Percentiles rank a stretch among this genome's conserved stretches.
phyloP scores from a whole-genome alignment of 2,329 filamentous ascomycete genomes.

The Zymoseptoria ardabiliae region DNA sequence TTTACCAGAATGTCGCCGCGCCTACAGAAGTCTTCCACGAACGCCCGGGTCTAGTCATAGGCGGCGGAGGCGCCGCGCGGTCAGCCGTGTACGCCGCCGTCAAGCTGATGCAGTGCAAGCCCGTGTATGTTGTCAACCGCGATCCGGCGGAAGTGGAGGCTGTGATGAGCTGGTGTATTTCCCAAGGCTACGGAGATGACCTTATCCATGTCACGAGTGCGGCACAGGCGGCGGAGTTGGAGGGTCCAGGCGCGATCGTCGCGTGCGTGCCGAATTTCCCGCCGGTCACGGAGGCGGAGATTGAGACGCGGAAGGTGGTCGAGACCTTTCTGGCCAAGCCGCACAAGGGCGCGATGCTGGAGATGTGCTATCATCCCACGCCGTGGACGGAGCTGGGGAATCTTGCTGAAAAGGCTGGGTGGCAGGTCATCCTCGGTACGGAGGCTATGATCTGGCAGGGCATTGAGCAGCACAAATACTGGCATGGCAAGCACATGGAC shows the following conservation, averaged over 20 bases:
- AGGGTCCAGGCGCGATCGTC: constrained; percentile 59
- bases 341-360: constrained; percentile 61
- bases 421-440: constrained; percentile 68
- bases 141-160: constrained; percentile 59
- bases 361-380: constrained; percentile 77
- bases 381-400: constrained; percentile 61
- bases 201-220: constrained; percentile 56
- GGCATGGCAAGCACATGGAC: constrained; percentile 52
- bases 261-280: constrained; percentile 69
- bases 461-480: constrained; percentile 53
- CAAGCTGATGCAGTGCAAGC: constrained; percentile 59
- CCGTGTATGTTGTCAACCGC: constrained; percentile 72
- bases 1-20: constrained; percentile 42
- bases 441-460: constrained; percentile 74
- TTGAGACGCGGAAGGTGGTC: constrained; percentile 49
- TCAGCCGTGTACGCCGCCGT: constrained; percentile 69
- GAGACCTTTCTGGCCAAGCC: constrained; percentile 43
- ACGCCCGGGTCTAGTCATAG: constrained; percentile 64
- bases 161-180: constrained; percentile 57
- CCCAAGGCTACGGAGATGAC: constrained; percentile 52
- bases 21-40: constrained; percentile 46
- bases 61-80: constrained; percentile 71
- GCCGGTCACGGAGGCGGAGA: constrained; percentile 59
- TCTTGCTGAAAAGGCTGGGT: constrained; percentile 54
- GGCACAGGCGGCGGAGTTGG: constrained; percentile 52